A percentile compares a stretch with the other conserved stretches of the same genome.
Conservation (phyloP, 1,284 basidiomycete species). For the Volvariella surrecta region DNA sequence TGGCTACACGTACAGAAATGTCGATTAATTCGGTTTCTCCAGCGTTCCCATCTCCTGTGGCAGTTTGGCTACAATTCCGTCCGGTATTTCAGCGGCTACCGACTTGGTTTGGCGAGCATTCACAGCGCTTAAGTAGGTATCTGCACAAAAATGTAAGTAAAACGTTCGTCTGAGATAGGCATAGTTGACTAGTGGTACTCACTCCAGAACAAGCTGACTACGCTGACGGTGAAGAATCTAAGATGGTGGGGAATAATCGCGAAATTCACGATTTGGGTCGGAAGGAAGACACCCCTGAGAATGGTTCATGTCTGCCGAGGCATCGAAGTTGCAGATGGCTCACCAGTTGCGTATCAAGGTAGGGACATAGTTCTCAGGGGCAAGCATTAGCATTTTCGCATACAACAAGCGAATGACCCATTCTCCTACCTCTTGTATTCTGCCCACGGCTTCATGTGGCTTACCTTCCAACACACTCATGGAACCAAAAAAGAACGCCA, state of each 20-base stretch:
- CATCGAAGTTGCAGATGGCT: conserved; percentile 11
- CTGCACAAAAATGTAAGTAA: conserved; percentile 13
- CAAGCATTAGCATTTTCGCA: not conserved
- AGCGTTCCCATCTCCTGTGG: too few species aligned
- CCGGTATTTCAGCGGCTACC: too few species aligned
- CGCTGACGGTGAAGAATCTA: conserved; percentile 69
- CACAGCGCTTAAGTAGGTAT: conserved; percentile 29
- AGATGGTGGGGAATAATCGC: conserved; percentile 71
- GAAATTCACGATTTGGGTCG: conserved; percentile 80
- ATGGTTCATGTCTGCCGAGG: not conserved
- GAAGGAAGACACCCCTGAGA: conserved; percentile 65
- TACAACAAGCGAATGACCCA: conserved; percentile 1
- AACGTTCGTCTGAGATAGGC: not conserved
- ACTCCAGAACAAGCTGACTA: conserved; percentile 87
- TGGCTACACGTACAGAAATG: too few species aligned
- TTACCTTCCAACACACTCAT: conserved; percentile 73
- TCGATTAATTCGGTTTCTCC: too few species aligned
- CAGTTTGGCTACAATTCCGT: too few species aligned
- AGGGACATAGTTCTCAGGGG: conserved; percentile 49
- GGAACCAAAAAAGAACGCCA: conserved; percentile 66
- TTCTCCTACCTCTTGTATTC: conserved; percentile 50
- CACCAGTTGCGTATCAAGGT: conserved; percentile 71
- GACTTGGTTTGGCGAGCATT: conserved; percentile 17
- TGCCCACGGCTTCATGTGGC: conserved; percentile 42
- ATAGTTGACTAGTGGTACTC: conserved; percentile 24